Conservation (phyloP, 2,329 filamentous ascomycete species). For the Paracoccidioides lutzii region DNA sequence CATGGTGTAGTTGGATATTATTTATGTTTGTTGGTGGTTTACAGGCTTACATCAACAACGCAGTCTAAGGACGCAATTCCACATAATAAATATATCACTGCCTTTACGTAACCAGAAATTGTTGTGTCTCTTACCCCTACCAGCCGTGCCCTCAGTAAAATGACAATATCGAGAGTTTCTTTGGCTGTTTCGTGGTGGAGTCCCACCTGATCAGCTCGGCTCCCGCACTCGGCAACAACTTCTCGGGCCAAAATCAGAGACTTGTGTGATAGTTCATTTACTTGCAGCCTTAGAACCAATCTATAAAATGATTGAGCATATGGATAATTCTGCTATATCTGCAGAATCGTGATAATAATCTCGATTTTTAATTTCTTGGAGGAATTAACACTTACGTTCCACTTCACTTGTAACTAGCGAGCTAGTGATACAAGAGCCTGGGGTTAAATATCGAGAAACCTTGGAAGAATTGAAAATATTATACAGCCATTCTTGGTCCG, state of each 20-base stretch:
- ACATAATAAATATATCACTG: too few species aligned
- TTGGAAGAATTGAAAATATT: too few species aligned
- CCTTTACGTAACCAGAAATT: too few species aligned
- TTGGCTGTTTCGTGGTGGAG: not conserved
- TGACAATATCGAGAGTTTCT: not conserved
- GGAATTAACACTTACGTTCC: not conserved
- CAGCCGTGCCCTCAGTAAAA: not conserved
- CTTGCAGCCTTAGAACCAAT: not conserved
- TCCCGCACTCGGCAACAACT: not conserved
- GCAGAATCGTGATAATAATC: not conserved
- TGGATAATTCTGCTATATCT: not conserved
- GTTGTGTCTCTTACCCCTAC: too few species aligned
- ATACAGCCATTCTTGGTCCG: not conserved
- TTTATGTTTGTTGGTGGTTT: too few species aligned
- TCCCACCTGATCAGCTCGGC: not conserved
- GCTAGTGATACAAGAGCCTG: too few species aligned
- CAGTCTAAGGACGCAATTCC: too few species aligned
- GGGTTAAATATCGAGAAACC: too few species aligned
- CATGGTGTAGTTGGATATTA: too few species aligned
- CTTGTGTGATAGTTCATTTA: too few species aligned
- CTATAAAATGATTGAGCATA: not conserved
- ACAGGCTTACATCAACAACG: too few species aligned
- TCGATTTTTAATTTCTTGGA: not conserved
- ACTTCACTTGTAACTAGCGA: too few species aligned
- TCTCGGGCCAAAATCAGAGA: not conserved